Base-by-base conservation (phyloP, 306 rosid species). In the Trifolium dubium region DNA sequence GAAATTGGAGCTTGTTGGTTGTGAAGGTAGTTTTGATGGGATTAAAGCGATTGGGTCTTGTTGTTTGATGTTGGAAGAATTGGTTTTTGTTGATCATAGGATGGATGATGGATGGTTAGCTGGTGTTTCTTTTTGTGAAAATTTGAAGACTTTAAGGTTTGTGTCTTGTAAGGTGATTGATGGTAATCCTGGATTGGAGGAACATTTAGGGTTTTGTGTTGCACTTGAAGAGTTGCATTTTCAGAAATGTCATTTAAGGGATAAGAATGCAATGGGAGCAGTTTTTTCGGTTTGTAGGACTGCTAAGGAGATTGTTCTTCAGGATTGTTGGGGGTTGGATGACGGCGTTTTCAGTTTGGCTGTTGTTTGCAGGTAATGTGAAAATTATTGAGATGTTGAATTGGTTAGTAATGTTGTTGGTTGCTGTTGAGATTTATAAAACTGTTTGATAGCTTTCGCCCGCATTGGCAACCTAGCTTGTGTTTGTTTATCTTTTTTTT, bases 81-180 rank as follows among this genome's bases (percentile, higher is more conserved):
- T 92, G 2, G 3, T 90, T 66, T 66, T 66, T 23, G 81, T 82
- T 55, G 92, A 90, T 77, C 98, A 90, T 49, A 87, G 91, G 77
- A 92, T 92, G 98, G 98, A 92, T 34, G 72, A 78, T 41, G 98
- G 97, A n/a, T 92, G 98, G 98, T 61, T 90, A 59, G 91, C 92
- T 0, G 98, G 84, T 31, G 76, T 92, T 32, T 78, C 95, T 0
- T 92, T 71, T 72, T 90, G 98, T 35, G 90, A 87, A 73, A 92
- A 90, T 82, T 89, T 92, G 81, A 92, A 89, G 87, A 87, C 90
- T 59, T 55, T 92, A 77, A 90, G 84, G 84, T 74, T 92, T 67
- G 80, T 68, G 55, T 89, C 92, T 0, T 92, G 95, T 68, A 85
- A 75, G 74, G 84, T 77, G 71, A 87, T 92, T 37, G 98, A 92